Conservation (phyloP, 164 flowering plant genomes). For the Taxillus chinensis region DNA sequence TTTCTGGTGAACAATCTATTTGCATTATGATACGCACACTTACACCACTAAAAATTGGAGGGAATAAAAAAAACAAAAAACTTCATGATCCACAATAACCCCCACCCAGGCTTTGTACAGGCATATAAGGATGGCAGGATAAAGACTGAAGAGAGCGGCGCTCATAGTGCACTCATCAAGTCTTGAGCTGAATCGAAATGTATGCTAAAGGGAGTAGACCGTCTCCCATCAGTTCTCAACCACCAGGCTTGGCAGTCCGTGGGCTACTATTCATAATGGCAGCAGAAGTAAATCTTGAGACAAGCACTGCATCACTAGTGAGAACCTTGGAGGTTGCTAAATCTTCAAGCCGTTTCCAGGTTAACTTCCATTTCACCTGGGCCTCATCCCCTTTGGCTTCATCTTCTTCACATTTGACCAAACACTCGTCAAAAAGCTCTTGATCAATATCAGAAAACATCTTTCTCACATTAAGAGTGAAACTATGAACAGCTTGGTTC, state of each 20-base stretch:
- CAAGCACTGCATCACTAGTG: conserved; percentile 49
- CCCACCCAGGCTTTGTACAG: conserved; percentile 7
- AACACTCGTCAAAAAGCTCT: conserved; percentile 57
- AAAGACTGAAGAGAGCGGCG: conserved; percentile 10
- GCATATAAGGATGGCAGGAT: conserved; percentile 5
- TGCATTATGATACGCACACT: conserved; percentile 31
- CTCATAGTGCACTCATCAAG: conserved; percentile 8
- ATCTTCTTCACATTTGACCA: conserved; percentile 47
- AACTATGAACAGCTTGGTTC: conserved; percentile 84
- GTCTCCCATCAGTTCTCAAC: conserved; percentile 18
- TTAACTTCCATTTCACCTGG: conserved; percentile 39
- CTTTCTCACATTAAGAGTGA: conserved; percentile 69
- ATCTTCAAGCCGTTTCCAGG: conserved; percentile 76
- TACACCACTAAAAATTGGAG: conserved; percentile 16
- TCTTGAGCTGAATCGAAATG: background rate
- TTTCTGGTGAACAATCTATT: no score
- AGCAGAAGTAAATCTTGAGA: conserved; percentile 40
- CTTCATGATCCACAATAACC: conserved; percentile 15
- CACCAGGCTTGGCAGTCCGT: conserved; percentile 19
- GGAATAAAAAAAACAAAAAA: conserved; percentile 6
- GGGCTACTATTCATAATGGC: conserved; percentile 26
- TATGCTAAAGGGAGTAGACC: background rate
- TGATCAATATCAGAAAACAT: conserved; percentile 60
- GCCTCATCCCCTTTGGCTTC: conserved; percentile 44
- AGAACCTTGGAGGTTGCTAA: conserved; percentile 55